phyloP scores from a whole-genome alignment of 495 filamentous ascomycete genomes.

The Penicillium lagena region DNA sequence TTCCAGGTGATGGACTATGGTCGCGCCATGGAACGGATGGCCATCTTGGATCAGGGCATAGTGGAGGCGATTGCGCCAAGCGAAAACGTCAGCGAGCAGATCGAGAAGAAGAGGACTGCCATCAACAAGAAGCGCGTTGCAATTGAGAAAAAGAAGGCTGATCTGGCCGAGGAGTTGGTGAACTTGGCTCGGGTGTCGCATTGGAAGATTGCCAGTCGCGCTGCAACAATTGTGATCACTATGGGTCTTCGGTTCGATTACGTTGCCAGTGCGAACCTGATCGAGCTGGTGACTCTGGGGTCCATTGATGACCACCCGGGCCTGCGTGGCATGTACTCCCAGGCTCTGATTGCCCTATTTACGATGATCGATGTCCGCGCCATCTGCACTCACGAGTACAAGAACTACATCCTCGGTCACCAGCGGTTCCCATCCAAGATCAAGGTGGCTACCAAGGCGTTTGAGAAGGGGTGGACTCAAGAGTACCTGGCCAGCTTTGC shows the following conservation, averaged over 20 bases:
- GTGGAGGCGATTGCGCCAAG: conserved; percentile 67
- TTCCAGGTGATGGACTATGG: conserved; percentile 91
- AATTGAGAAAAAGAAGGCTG: conserved; percentile 77
- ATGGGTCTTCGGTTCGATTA: conserved; percentile 84
- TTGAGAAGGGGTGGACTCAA: conserved; percentile 72
- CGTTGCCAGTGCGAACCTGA: conserved; percentile 70
- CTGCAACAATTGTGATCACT: conserved; percentile 81
- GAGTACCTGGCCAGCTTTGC: conserved; percentile 74
- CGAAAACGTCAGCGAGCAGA: conserved; percentile 56
- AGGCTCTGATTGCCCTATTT: conserved; percentile 74
- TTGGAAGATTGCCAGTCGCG: conserved; percentile 92
- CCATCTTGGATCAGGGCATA: conserved; percentile 69
- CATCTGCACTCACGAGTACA: conserved; percentile 75
- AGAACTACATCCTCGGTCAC: conserved; percentile 73
- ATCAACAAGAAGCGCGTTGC: conserved; percentile 66
- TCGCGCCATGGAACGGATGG: conserved; percentile 75
- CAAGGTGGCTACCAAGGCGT: conserved; percentile 58
- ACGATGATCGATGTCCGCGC: conserved; percentile 78
- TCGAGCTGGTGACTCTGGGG: conserved; percentile 78
- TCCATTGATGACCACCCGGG: conserved; percentile 87
- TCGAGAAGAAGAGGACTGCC: conserved; percentile 58
- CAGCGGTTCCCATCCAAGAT: conserved; percentile 71
- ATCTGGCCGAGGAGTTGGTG: conserved; percentile 73
- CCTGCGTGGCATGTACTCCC: conserved; percentile 71
- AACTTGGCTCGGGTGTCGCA: conserved; percentile 71